Percentiles rank a stretch among this genome's conserved stretches.
These are phyloP conservation scores for Rosa hybrid DNA, from an alignment of 331 rosid genomes.

Conservation along the genomic window DNA sequence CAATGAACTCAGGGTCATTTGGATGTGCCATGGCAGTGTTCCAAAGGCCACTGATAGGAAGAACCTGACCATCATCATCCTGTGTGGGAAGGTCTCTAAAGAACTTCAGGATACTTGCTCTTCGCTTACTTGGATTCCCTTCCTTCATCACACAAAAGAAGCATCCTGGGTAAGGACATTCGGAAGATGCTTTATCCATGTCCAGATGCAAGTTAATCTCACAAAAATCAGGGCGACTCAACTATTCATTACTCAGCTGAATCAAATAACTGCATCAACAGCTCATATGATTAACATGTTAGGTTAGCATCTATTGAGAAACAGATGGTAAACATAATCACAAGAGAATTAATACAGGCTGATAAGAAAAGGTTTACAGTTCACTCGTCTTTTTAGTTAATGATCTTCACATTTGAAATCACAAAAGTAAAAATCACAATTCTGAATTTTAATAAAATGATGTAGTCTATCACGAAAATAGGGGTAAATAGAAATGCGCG, in stretches of 20 bases:
- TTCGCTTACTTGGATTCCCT: slow-evolving; percentile 94
- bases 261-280: slow-evolving; percentile 37
- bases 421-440: background rate
- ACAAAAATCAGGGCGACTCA: slow-evolving; percentile 32
- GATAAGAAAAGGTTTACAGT: background rate
- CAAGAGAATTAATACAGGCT: background rate
- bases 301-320: slow-evolving; percentile 20
- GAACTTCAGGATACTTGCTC: slow-evolving; percentile 84
- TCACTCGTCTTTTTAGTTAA: background rate
- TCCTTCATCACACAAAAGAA: slow-evolving; percentile 99
- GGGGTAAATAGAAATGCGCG: background rate
- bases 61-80: slow-evolving; percentile 98
- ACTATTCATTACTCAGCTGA: slow-evolving; percentile 30
- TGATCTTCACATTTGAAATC: too few species aligned
- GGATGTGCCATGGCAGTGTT: slow-evolving; percentile 99
- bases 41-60: slow-evolving; percentile 99
- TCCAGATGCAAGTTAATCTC: slow-evolving; percentile 21
- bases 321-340: background rate
- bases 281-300: slow-evolving; percentile 29
- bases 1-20: slow-evolving; percentile 91
- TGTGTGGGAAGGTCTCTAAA: slow-evolving; percentile 93
- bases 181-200: slow-evolving; percentile 88
- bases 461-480: background rate
- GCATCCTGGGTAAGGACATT: slow-evolving; percentile 99
- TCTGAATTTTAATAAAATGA: background rate